Conservation (phyloP, 495 filamentous ascomycete genomes). For the Bryoglossum gracile region DNA sequence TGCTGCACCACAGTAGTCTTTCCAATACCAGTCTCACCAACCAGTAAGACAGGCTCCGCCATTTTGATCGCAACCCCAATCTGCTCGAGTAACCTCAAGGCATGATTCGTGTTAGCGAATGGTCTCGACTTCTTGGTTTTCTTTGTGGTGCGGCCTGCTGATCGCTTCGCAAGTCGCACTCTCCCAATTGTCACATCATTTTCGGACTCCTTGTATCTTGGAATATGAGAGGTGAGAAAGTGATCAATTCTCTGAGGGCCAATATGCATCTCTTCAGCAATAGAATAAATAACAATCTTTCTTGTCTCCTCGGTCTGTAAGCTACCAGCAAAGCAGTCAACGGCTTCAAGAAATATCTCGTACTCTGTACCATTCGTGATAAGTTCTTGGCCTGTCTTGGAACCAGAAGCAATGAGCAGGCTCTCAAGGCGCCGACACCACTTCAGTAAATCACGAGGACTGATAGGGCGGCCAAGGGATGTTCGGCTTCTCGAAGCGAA, state of each 20-base stretch:
- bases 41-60: constrained; percentile 81
- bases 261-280: constrained; percentile 80
- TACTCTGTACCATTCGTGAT: constrained; percentile 66
- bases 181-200: constrained; percentile 60
- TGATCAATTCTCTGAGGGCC: constrained; percentile 69
- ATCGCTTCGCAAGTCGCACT: constrained; percentile 45
- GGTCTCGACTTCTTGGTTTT: constrained; percentile 37
- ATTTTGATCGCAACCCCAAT: constrained; percentile 74
- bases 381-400: constrained; percentile 66
- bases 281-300: constrained; percentile 51
- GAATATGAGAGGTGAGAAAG: constrained; percentile 60
- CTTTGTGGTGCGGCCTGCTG: constrained; percentile 35
- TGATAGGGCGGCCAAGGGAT: constrained; percentile 51
- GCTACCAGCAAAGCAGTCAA: constrained; percentile 80
- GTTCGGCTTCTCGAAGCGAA: constrained; percentile 48
- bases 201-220: constrained; percentile 51
- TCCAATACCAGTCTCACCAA: constrained; percentile 96
- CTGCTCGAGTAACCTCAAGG: constrained; percentile 69
- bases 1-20: constrained; percentile 96
- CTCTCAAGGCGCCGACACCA: constrained; percentile 71
- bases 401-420: constrained; percentile 48
- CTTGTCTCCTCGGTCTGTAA: constrained; percentile 60
- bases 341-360: constrained; percentile 81
- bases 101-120: constrained; percentile 70
- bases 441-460: constrained; percentile 79